phyloP scores from a whole-genome alignment of 1,284 basidiomycete species.

The Cryptococcus sp. region DNA sequence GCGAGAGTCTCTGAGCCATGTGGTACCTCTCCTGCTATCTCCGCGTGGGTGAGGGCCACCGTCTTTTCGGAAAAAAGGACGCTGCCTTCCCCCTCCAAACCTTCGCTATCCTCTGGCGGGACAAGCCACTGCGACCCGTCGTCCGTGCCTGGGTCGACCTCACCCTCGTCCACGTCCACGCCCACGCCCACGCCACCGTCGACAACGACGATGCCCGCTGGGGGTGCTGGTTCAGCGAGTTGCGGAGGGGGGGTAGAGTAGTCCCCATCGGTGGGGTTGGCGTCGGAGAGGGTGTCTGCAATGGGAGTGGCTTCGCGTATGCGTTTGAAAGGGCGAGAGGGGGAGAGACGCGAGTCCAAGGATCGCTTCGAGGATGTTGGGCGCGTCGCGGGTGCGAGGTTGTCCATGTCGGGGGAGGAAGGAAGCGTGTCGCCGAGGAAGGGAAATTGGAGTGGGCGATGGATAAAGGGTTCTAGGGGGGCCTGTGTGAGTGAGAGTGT shows the following conservation, averaged over 20 bases:
- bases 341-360: not conserved
- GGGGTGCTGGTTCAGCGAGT: not conserved
- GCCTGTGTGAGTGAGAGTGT: too few relatives aligned
- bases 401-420: too few relatives aligned
- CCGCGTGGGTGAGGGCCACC: not conserved
- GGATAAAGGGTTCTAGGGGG: too few relatives aligned
- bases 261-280: constrained; percentile 1
- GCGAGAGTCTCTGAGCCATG: not conserved
- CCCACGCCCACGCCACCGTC: constrained; percentile 9
- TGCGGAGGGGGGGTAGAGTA: not conserved
- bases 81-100: constrained; percentile 25
- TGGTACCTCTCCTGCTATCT: constrained; percentile 5
- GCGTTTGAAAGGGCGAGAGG: constrained; percentile 13
- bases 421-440: too few relatives aligned
- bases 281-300: not conserved
- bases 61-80: constrained; percentile 41
- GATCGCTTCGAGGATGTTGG: too few relatives aligned
- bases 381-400: too few relatives aligned
- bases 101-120: constrained; percentile 17
- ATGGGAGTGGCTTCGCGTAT: constrained; percentile 22
- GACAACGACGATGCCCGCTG: not conserved
- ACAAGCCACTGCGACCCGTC: not conserved
- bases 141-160: constrained; percentile 8
- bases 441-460: too few relatives aligned
- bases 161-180: constrained; percentile 4